Evolutionary conservation across 2,329 filamentous ascomycete genomes (phyloP), one percentile per base, ranked within the genome.

Genomic region (Aspergillus terreus): DNA sequence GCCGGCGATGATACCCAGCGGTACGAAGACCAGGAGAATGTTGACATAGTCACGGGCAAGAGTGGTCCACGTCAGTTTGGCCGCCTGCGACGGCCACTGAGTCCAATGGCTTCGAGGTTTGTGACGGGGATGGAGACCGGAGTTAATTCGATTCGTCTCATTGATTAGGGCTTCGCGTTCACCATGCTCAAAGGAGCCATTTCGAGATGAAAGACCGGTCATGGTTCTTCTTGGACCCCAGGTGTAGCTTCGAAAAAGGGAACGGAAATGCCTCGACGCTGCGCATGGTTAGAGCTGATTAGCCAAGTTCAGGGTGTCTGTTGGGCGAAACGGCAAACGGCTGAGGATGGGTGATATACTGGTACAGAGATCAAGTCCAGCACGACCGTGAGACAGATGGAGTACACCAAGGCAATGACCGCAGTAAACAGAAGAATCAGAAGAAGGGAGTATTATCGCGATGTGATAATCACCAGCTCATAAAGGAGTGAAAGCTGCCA

Each of bases 21-120:
- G 83, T n/a, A 86, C 82, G 59, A 85, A 85, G 56, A 86, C 71
- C 49, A 86, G 76, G 17, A 86, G 68, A 46, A 85, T 64, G 60
- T 86, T 86, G 56, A 78, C 84, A 70, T 76, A 76, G 59, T 77
- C 77, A 23, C 73, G 75, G 21, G 68, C 63, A n/a, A 78, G 63
- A 3, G 75, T 74, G 49, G 68, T 59, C 68, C 71, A 77, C 7
- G 72, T 73, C 51, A 75, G 61, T 58, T 71, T 70, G 41, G 65
- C 60, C 15, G 70, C 65, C 7, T 70, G 60, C 19, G 62, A 60
- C 15, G 76, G 76, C 63, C 69, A 72, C 50, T 65, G 64, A 33
- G 73, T 64, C 65, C 71, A 75, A 42, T 60, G 55, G 5, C 65
- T 66, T 27, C 60, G 52, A 54, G 72, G 70, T 48, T 73, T 69